Percentiles rank a stretch among this genome's conserved stretches.
Evolutionary conservation across 176 grass and related monocot species (phyloP).

Genomic region (Cymbopogon citratus): DNA sequence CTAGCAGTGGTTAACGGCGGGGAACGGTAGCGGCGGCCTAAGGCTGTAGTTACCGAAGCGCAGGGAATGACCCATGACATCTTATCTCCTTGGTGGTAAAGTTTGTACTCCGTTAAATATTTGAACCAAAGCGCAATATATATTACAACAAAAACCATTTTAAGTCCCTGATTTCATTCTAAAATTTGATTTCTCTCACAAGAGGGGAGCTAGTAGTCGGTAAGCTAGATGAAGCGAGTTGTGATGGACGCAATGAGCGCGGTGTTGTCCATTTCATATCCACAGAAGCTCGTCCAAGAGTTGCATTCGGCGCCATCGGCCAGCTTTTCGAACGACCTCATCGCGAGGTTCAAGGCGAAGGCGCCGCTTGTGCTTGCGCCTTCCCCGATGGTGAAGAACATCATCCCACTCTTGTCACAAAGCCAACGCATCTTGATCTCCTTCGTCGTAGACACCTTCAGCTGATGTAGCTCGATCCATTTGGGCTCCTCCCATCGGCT

Average conservation of each 20-base stretch:
- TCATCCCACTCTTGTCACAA: not conserved
- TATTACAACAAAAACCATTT: too few relatives aligned
- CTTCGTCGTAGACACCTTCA: not conserved
- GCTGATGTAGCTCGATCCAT: not conserved
- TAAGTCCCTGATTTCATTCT: too few relatives aligned
- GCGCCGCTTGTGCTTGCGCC: not conserved
- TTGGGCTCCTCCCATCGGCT: not conserved
- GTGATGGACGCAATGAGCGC: not conserved
- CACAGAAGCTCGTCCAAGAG: not conserved
- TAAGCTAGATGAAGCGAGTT: not conserved
- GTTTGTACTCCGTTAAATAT: too few relatives aligned
- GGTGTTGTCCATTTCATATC: conserved; percentile 10
- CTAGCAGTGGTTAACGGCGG: too few relatives aligned
- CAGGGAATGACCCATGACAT: too few relatives aligned
- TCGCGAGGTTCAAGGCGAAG: not conserved
- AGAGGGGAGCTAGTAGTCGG: too few relatives aligned
- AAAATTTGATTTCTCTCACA: too few relatives aligned
- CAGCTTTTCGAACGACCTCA: not conserved
- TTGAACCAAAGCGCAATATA: too few relatives aligned
- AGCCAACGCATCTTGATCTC: not conserved
- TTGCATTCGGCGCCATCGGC: not conserved
- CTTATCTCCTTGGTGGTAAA: too few relatives aligned
- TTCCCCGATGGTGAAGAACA: not conserved
- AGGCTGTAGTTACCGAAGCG: too few relatives aligned
- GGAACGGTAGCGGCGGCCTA: too few relatives aligned